phyloP scores from a whole-genome alignment of 2,329 filamentous ascomycete genomes.

The Fusarium odoratissimum region DNA sequence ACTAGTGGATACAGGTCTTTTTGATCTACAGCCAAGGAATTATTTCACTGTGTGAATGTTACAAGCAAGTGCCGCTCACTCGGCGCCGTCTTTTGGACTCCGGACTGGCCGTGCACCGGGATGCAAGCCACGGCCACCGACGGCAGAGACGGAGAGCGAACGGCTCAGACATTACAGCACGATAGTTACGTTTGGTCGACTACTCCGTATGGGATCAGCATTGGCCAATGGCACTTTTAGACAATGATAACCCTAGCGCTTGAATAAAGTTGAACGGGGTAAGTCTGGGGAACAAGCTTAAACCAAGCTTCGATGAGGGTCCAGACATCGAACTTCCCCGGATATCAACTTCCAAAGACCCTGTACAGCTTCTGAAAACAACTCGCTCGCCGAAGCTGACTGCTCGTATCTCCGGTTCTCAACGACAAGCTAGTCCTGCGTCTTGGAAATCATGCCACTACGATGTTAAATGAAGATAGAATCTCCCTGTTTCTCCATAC shows the following conservation, averaged over 20 bases:
- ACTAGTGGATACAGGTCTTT: slow-evolving; percentile 6
- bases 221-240: background rate
- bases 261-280: slow-evolving; percentile 11
- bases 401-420: slow-evolving; percentile 32
- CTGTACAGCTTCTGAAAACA: background rate
- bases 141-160: slow-evolving; percentile 21
- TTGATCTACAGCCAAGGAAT: slow-evolving; percentile 29
- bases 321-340: background rate
- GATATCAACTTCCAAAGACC: slow-evolving; percentile 11
- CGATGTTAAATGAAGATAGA: background rate
- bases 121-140: slow-evolving; percentile 18
- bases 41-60: slow-evolving; percentile 27
- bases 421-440: background rate
- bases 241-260: background rate
- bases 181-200: background rate
- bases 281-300: slow-evolving; percentile 3
- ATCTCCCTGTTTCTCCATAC: slow-evolving; percentile 1
- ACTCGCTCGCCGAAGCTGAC: slow-evolving; percentile 27
- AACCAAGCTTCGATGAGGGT: slow-evolving; percentile 9
- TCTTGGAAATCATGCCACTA: slow-evolving; percentile 17
- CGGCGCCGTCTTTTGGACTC: slow-evolving; percentile 36
- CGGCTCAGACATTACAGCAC: background rate
- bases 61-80: slow-evolving; percentile 17
- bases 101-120: slow-evolving; percentile 28
- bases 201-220: background rate